phyloP scores from a whole-genome alignment of 1,139 yeast genomes.

The Kurtzmaniella quercitrusa region DNA sequence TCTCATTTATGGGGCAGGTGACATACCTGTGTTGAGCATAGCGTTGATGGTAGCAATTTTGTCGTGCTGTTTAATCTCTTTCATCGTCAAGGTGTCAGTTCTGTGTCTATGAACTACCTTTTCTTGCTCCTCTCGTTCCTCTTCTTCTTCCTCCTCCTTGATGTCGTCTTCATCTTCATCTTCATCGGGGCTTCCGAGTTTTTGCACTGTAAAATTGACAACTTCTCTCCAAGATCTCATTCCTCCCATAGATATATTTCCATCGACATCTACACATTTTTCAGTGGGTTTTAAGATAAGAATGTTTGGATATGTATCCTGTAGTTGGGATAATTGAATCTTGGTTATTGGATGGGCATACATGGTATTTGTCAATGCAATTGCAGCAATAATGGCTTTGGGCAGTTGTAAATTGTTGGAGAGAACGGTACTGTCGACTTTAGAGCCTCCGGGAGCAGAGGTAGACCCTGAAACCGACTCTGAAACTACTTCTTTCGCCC shows the following conservation, averaged over 20 bases:
- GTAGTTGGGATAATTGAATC: slow-evolving; percentile 18
- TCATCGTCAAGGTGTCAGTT: slow-evolving; percentile 7
- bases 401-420: slow-evolving; percentile 17
- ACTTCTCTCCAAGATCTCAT: slow-evolving; percentile 30
- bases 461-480: neutral
- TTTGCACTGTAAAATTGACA: slow-evolving; percentile 23
- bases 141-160: slow-evolving; percentile 12
- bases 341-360: slow-evolving; percentile 29
- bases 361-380: slow-evolving; percentile 26
- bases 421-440: slow-evolving; percentile 15
- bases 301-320: slow-evolving; percentile 26
- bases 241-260: slow-evolving; percentile 30
- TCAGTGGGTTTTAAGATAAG: slow-evolving; percentile 27
- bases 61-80: slow-evolving; percentile 16
- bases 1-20: too few relatives aligned
- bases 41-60: slow-evolving; percentile 18
- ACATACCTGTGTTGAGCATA: slow-evolving; percentile 14
- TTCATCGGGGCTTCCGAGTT: slow-evolving; percentile 20
- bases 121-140: slow-evolving; percentile 12
- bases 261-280: slow-evolving; percentile 27
- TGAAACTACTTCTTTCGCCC: neutral
- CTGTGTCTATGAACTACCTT: slow-evolving; percentile 2
- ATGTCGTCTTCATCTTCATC: slow-evolving; percentile 20
- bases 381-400: slow-evolving; percentile 24
- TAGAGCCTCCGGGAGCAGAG: slow-evolving; percentile 3